Evolutionary conservation across 441 rosid genomes (phyloP).

Genomic region (Erodium trifolium): DNA sequence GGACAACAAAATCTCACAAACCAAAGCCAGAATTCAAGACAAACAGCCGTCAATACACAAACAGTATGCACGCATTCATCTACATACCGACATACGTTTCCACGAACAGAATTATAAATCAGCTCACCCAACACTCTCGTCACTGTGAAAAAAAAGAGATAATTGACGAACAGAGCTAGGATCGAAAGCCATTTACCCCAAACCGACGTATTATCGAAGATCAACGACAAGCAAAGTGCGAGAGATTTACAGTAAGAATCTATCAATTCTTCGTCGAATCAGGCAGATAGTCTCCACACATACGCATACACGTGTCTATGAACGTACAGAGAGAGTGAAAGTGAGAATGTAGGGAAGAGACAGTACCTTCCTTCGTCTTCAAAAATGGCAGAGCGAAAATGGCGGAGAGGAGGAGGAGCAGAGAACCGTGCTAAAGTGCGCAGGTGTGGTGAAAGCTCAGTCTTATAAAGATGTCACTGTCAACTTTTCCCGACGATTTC

Average conservation of each 20-base stretch:
- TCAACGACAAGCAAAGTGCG: background rate
- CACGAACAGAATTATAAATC: too few species aligned
- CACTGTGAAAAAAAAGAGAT: too few species aligned
- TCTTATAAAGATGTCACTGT: too few species aligned
- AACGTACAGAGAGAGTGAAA: too few species aligned
- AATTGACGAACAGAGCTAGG: too few species aligned
- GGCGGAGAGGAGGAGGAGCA: background rate
- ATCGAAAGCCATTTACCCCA: too few species aligned
- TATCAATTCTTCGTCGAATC: too few species aligned
- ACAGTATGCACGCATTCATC: too few species aligned
- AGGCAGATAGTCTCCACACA: too few species aligned
- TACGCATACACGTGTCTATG: too few species aligned
- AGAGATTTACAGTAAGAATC: background rate
- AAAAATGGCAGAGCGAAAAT: background rate
- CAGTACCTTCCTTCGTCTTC: background rate
- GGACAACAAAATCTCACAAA: conserved; percentile 1
- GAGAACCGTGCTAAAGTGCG: conserved; percentile 2
- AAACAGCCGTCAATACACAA: background rate
- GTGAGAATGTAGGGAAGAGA: background rate
- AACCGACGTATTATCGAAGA: background rate
- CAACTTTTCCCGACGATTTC: background rate
- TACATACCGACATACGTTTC: too few species aligned
- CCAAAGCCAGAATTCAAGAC: background rate
- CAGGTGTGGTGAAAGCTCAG: background rate
- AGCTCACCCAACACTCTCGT: too few species aligned